These are phyloP conservation scores for Ganoderma multipileum DNA, from an alignment of 1,284 basidiomycete species.

Conservation along the genomic window DNA sequence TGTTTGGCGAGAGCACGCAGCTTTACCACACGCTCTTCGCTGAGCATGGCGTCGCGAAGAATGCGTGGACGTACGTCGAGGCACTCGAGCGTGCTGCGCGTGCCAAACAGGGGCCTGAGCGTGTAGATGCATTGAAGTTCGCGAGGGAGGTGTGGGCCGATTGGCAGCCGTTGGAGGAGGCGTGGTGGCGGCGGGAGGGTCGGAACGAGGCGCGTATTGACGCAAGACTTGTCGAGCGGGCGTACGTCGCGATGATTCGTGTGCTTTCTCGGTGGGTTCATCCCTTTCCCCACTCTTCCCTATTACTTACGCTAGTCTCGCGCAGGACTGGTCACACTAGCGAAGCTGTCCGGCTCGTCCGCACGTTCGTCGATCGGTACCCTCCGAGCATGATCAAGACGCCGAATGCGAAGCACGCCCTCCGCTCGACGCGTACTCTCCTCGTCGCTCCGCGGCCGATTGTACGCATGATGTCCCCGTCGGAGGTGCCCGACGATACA, in stretches of 20 bases:
- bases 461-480: constrained; percentile 62
- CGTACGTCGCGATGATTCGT: constrained; percentile 70
- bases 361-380: constrained; percentile 63
- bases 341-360: constrained; percentile 58
- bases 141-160: constrained; percentile 64
- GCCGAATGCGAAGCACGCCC: constrained; percentile 45
- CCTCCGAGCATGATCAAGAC: constrained; percentile 55
- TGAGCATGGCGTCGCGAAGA: constrained; percentile 50
- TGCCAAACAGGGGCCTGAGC: constrained; percentile 52
- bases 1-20: constrained; percentile 54
- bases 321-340: constrained; percentile 58
- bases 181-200: constrained; percentile 29
- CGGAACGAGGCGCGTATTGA: constrained; percentile 37
- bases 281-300: constrained; percentile 13
- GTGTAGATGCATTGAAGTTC: constrained; percentile 53
- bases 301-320: background rate
- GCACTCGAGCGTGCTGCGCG: constrained; percentile 72
- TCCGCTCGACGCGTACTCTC: constrained; percentile 61
- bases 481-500: constrained; percentile 67
- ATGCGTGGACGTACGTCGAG: constrained; percentile 65
- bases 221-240: constrained; percentile 67
- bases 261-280: constrained; percentile 61
- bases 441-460: constrained; percentile 62
- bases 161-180: constrained; percentile 57
- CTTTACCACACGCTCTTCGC: constrained; percentile 58